Base-by-base conservation (phyloP, 371 early-diverging fungal genomes). In the Scutellospora calospora region DNA sequence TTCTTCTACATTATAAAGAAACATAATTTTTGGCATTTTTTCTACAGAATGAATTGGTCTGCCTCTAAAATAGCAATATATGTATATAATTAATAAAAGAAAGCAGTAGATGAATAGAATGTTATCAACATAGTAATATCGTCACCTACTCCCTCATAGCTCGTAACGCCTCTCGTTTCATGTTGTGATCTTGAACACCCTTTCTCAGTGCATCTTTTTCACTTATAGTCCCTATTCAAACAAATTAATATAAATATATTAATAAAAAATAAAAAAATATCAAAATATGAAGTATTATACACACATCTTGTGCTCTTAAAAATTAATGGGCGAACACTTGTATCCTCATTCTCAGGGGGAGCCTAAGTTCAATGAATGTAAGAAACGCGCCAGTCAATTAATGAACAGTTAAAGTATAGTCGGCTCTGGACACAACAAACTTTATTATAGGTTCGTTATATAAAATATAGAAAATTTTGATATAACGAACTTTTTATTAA, bases 1-100 rank as follows among this genome's bases (percentile, higher is more conserved):
- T 16, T 87, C 90, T 25, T 89, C 85, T 11, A 94, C 89, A 62
- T 91, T 91, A 45, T 86, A 82, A 75, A 91, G 90, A 41, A 93
- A 84, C 68, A 87, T 84, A 1, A 76, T 59, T 4, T 88, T 86
- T 0, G 86, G 74, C 27, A 90, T 84, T 52, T 84, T 83, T 29
- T 89, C 89, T 12, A 93, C 85, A 8, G 88, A 85, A 54, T 35
- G 41, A 1, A 84, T 73, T 60, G 38, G 65, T 63, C 51, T 80
- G 73, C 33, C 65, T 63, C 12, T 49, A 51, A n/a, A 81, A 65
- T 83, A 84, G 59, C 80, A 81, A 77, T 81, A 80, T 31, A 83
- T 77, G n/a, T 22, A 81, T 81, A 22, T 82, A 81, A 54, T 85
- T 77, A 25, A 80, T 38, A 18, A 74, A 45, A 45, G 31, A 16